Evolutionary conservation across 495 filamentous ascomycete genomes (phyloP).

Genomic region (Annulohypoxylon maeteangense): DNA sequence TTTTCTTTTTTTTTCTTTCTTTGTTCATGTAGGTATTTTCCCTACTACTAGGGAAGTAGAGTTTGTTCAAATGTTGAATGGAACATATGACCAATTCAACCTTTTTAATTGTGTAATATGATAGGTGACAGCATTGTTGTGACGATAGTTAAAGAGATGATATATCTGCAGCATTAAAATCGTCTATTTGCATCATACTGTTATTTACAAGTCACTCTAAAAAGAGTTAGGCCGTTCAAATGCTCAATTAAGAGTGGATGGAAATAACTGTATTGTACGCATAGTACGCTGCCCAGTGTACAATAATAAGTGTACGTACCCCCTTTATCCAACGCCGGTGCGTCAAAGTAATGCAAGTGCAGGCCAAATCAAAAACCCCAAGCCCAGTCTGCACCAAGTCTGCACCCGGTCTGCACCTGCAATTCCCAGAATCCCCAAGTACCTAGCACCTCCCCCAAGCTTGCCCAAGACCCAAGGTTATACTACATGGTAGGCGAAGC

Average conservation of each 20-base stretch:
- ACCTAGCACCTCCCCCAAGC: background rate
- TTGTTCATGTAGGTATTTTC: too few relatives aligned
- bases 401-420: constrained; percentile 4
- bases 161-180: background rate
- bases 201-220: background rate
- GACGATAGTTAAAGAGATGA: background rate
- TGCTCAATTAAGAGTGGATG: background rate
- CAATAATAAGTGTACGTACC: constrained; percentile 17
- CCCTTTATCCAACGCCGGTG: constrained; percentile 14
- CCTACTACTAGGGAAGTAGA: background rate
- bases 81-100: constrained; percentile 21
- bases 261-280: background rate
- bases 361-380: constrained; percentile 3
- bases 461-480: background rate
- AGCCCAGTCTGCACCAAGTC: background rate
- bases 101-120: constrained; percentile 14
- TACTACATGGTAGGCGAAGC: constrained; percentile 4
- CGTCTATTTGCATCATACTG: background rate
- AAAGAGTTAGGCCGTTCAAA: background rate
- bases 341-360: constrained; percentile 6
- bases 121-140: constrained; percentile 9
- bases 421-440: background rate
- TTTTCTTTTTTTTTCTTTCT: background rate
- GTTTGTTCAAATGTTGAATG: background rate
- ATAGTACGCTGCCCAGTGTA: too few relatives aligned